phyloP scores from a whole-genome alignment of 2,329 filamentous ascomycete species.

The Trichoderma endophyticum region DNA sequence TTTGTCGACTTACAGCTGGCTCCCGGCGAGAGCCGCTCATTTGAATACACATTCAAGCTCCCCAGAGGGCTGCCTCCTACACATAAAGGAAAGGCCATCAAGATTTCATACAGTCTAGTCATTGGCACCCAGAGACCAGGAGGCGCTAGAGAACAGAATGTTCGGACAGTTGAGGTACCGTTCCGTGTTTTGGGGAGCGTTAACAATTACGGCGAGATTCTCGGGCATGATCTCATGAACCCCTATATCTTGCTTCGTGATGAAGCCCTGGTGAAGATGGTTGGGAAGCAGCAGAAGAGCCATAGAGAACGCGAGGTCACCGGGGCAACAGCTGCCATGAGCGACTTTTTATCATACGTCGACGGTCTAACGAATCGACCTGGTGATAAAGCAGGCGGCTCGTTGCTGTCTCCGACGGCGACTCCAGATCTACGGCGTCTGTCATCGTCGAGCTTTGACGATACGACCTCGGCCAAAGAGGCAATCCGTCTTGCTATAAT shows the following conservation, averaged over 20 bases:
- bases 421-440: constrained; percentile 50
- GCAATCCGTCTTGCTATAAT: constrained; percentile 89
- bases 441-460: constrained; percentile 50
- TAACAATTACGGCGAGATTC: constrained; percentile 79
- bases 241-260: constrained; percentile 89
- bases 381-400: constrained; percentile 51
- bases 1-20: constrained; percentile 89
- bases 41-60: constrained; percentile 80
- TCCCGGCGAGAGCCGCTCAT: constrained; percentile 85
- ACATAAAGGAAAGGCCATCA: constrained; percentile 88
- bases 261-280: constrained; percentile 63
- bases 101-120: constrained; percentile 85
- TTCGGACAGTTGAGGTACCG: constrained; percentile 87
- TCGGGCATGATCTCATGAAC: constrained; percentile 91
- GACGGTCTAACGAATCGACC: constrained; percentile 67
- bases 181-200: constrained; percentile 93
- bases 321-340: constrained; percentile 42
- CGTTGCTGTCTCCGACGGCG: constrained; percentile 71
- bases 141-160: constrained; percentile 72
- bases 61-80: constrained; percentile 87
- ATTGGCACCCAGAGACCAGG: constrained; percentile 88
- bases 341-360: constrained; percentile 74
- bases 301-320: constrained; percentile 27
- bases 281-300: constrained; percentile 27
- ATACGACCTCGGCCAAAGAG: constrained; percentile 67